phyloP scores from a whole-genome alignment of 2,329 filamentous ascomycete genomes.

The Catunica adiposa region DNA sequence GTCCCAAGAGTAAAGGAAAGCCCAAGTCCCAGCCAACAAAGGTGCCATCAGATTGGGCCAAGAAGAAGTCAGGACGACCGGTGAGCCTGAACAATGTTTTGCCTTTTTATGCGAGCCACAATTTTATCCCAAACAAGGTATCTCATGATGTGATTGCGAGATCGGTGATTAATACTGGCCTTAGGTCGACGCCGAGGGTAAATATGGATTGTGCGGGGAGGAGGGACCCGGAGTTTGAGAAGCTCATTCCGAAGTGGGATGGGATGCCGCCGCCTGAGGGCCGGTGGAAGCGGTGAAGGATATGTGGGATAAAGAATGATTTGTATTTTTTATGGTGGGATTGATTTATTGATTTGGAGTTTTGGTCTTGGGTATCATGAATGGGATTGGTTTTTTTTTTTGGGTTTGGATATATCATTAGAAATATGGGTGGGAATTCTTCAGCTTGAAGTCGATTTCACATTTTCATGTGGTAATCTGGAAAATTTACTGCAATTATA shows the following conservation, averaged over 20 bases:
- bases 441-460: too few species aligned
- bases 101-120: slow-evolving; percentile 23
- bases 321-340: neutral
- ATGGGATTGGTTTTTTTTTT: too few species aligned
- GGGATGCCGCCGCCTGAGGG: neutral
- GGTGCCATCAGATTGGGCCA: neutral
- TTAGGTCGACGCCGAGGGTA: too few species aligned
- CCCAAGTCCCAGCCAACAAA: neutral
- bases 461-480: too few species aligned
- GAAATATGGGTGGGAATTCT: too few species aligned
- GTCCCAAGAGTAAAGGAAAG: neutral
- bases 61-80: slow-evolving; percentile 10
- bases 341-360: too few species aligned
- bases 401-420: too few species aligned
- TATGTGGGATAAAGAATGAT: too few species aligned
- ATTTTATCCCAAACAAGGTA: slow-evolving; percentile 18
- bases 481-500: too few species aligned
- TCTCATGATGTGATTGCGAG: neutral
- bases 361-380: too few species aligned
- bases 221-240: neutral
- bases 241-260: neutral
- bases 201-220: slow-evolving; percentile 13
- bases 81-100: slow-evolving; percentile 20
- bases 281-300: neutral
- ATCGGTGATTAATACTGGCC: neutral